Conservation (phyloP, 1,284 basidiomycete species). For the Hortiboletus rubellus region DNA sequence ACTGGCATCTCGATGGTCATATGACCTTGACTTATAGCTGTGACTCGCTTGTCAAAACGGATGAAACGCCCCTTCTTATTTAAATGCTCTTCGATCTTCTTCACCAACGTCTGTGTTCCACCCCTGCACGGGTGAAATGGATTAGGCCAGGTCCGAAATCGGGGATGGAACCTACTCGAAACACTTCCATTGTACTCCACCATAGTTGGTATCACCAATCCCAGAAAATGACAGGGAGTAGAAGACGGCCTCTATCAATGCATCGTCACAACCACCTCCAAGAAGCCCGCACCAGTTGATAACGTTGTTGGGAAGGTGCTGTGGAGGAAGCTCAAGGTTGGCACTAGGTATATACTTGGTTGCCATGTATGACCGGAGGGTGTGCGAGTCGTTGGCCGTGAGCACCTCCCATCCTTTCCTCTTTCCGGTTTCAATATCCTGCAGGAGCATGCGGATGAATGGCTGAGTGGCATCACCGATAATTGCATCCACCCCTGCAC, state of each 20-base stretch:
- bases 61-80: background rate
- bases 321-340: slow-evolving; percentile 14
- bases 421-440: slow-evolving; percentile 8
- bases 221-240: rapidly evolving
- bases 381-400: slow-evolving; percentile 12
- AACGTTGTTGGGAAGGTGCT: slow-evolving; percentile 14
- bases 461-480: slow-evolving; percentile 6
- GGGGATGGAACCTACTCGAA: slow-evolving; percentile 3
- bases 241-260: slow-evolving; percentile 4
- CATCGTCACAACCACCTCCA: background rate
- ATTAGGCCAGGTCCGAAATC: background rate
- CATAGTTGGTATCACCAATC: background rate
- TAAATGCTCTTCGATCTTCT: slow-evolving; percentile 14
- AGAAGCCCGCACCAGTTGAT: slow-evolving; percentile 28
- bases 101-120: slow-evolving; percentile 10
- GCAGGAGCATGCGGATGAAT: slow-evolving; percentile 10
- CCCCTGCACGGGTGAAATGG: background rate
- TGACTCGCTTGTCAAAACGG: slow-evolving; percentile 9
- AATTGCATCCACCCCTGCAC: slow-evolving; percentile 14
- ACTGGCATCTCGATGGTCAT: background rate
- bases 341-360: slow-evolving; percentile 20
- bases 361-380: slow-evolving; percentile 19
- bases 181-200: slow-evolving; percentile 15
- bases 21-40: slow-evolving; percentile 2
- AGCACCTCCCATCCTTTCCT: slow-evolving; percentile 18